Evolutionary conservation across 202 grass and related monocot genomes (phyloP), one percentile per base, ranked within the genome.

Genomic region (Hordeum pubiflorum): DNA sequence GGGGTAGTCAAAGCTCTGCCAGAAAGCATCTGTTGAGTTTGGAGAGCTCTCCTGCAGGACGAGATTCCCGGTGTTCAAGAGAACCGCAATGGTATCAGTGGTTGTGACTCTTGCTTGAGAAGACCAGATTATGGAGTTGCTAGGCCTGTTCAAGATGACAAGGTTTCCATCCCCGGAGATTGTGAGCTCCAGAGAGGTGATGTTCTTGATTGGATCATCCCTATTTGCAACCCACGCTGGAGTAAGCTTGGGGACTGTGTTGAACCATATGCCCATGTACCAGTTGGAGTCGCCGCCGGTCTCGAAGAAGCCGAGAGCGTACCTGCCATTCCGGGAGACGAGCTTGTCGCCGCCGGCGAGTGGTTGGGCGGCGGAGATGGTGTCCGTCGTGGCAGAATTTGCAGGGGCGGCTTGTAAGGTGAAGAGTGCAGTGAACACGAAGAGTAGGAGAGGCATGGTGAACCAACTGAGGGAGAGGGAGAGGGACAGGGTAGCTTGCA

Each of bases 181-280:
- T 15, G 39, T 44, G 12, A 70, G 67, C 86, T 77, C 55, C 7
- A 61, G 46, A 0, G 24, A 65, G 48, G 31, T 55, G 2, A 72
- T 43, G 43, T 79, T 79, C 21, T 78, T 79, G 21, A 91, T 34
- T 10, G 88, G 91, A 27, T 36, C 5, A 12, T 59, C 74, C n/a
- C 82, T 59, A 14, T 84, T 84, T 59, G 73, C 82, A 5, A 48
- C 63, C 82, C 82, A 94, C 1, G 55, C 89, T 5, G 50, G 1
- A 5, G 83, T 87, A 3, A 79, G 54, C 23, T 75, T 62, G 3
- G 88, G 69, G 81, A 91, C 29, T 4, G 52, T 85, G 11, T 70
- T 73, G 80, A 87, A 94, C 91, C 91, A 89, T 46, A 91, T 87
- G 69, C 89, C 89, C 22, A 91, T 44, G 72, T 91, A 94, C 73